These are phyloP conservation scores for Candida wancherniae DNA, from an alignment of 805 yeast genomes.

Conservation along the genomic window DNA sequence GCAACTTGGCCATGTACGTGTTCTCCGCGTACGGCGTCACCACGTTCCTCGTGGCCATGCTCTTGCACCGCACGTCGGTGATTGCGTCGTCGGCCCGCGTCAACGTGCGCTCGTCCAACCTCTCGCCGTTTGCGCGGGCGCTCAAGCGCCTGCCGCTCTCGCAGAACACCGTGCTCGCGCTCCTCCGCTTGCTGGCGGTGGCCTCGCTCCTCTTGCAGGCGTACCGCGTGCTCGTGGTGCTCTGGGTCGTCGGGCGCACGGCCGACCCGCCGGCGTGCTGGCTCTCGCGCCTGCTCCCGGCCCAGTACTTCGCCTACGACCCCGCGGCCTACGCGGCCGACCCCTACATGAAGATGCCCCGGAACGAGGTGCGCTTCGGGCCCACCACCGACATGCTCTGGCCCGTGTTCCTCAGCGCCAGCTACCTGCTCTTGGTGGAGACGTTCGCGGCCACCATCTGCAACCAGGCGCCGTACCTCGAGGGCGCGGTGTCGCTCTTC, in stretches of 20 bases:
- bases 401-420: constrained; percentile 53
- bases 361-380: constrained; percentile 30
- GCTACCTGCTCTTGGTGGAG: constrained; percentile 61
- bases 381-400: constrained; percentile 54
- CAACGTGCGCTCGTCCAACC: constrained; percentile 11
- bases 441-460: constrained; percentile 56
- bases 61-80: constrained; percentile 34
- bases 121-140: constrained; percentile 15
- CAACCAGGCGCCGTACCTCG: constrained; percentile 53
- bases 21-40: constrained; percentile 35
- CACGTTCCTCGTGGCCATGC: constrained; percentile 35
- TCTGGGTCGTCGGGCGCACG: constrained; percentile 21
- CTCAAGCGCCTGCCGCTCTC: constrained; percentile 16
- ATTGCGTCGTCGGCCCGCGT: constrained; percentile 33
- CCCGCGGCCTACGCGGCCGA: constrained; percentile 13
- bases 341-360: constrained; percentile 28
- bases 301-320: constrained; percentile 8
- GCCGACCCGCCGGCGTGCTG: constrained; percentile 6
- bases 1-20: constrained; percentile 25
- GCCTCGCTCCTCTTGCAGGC: constrained; percentile 21
- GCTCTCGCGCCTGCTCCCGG: constrained; percentile 10
- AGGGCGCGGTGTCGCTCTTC: constrained; percentile 66
- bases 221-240: constrained; percentile 27
- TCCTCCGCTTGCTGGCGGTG: constrained; percentile 28
- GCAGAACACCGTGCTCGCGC: constrained; percentile 8